Conservation (phyloP, 148 eudicot genomes). For the Fagopyrum homotropicum region DNA sequence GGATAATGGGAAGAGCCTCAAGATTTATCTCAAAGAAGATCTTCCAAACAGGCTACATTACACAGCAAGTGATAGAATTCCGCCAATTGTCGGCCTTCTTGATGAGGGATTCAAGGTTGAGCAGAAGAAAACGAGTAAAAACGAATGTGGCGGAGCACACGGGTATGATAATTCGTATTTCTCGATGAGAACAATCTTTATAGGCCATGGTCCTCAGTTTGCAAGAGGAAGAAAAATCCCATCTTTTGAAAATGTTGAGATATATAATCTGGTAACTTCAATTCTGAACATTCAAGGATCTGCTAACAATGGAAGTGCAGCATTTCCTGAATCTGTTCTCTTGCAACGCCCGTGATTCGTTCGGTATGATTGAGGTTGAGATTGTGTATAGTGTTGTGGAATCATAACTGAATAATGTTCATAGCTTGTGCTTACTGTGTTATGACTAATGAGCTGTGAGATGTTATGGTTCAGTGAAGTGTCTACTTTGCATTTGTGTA, state of each 20-base stretch:
- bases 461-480: background rate
- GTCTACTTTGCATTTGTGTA: background rate
- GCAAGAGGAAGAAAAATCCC: constrained; percentile 61
- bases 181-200: constrained; percentile 88
- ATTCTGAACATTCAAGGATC: constrained; percentile 67
- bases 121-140: constrained; percentile 34
- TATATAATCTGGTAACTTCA: constrained; percentile 66
- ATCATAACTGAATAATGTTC: background rate
- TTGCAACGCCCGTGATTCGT: constrained; percentile 31
- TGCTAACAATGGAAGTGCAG: constrained; percentile 57
- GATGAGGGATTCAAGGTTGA: constrained; percentile 82
- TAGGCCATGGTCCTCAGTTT: constrained; percentile 74
- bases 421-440: background rate
- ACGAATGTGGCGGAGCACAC: constrained; percentile 93
- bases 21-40: constrained; percentile 67
- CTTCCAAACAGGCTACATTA: constrained; percentile 79
- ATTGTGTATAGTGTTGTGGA: background rate
- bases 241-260: constrained; percentile 81
- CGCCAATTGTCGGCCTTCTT: constrained; percentile 69
- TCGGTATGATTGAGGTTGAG: background rate
- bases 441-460: background rate
- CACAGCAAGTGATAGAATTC: constrained; percentile 54
- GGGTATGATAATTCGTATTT: constrained; percentile 82
- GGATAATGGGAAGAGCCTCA: constrained; percentile 57
- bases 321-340: constrained; percentile 51